A percentile compares a stretch with the other conserved stretches of the same genome.
phyloP scores from a whole-genome alignment of 2,329 filamentous ascomycete genomes.

The Tetracladium maxilliforme region DNA sequence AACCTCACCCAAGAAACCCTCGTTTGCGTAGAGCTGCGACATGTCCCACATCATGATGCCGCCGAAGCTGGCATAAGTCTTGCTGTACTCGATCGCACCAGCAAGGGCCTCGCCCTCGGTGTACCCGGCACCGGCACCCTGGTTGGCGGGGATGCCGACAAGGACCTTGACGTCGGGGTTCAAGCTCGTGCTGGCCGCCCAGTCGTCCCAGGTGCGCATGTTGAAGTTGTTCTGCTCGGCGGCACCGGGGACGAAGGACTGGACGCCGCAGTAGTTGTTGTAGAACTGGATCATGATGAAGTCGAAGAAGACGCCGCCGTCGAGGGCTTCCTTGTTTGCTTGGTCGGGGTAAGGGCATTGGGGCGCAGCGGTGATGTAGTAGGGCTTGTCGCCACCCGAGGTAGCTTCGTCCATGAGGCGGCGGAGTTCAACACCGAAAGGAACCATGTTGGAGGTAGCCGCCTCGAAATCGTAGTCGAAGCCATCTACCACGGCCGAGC shows the following conservation, averaged over 20 bases:
- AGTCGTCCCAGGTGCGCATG: conserved; percentile 48
- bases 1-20: conserved; percentile 37
- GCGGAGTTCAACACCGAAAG: conserved; percentile 45
- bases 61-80: conserved; percentile 43
- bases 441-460: conserved; percentile 38
- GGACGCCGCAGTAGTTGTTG: conserved; percentile 40
- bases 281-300: conserved; percentile 26
- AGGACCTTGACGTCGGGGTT: conserved; percentile 48
- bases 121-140: conserved; percentile 41
- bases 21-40: conserved; percentile 42
- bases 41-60: conserved; percentile 60
- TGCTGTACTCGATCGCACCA: conserved; percentile 34
- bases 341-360: conserved; percentile 54
- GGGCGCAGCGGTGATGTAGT: conserved; percentile 49
- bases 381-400: conserved; percentile 30
- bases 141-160: conserved; percentile 42
- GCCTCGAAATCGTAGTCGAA: conserved; percentile 68
- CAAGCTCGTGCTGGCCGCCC: conserved; percentile 40
- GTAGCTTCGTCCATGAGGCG: conserved; percentile 28
- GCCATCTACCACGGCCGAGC: conserved; percentile 49
- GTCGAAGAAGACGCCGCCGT: conserved; percentile 29
- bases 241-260: conserved; percentile 29
- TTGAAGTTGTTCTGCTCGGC: conserved; percentile 39
- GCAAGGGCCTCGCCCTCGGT: conserved; percentile 26
- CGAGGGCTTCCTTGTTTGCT: conserved; percentile 40